These are phyloP conservation scores for Alternaria consortialis DNA, from an alignment of 2,329 filamentous ascomycete genomes.

Conservation along the genomic window DNA sequence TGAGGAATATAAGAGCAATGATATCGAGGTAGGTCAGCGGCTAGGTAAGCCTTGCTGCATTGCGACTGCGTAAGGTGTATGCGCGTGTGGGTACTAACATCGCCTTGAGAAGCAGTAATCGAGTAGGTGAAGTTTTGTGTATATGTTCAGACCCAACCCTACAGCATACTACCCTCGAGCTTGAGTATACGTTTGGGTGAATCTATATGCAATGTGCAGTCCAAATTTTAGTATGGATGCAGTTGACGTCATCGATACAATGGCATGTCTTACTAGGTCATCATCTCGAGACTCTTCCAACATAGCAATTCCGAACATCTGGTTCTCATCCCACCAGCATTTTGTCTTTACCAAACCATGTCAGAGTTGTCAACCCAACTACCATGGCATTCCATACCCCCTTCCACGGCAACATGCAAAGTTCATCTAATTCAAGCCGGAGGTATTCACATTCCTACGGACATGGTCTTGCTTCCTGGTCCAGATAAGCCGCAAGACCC, in stretches of 20 bases:
- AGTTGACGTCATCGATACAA: conserved; percentile 4
- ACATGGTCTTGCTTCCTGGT: conserved; percentile 57
- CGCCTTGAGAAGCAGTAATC: background rate
- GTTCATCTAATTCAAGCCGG: conserved; percentile 49
- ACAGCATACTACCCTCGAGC: background rate
- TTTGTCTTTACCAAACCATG: background rate
- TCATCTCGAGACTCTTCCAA: background rate
- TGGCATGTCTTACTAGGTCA: background rate
- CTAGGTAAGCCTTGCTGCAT: background rate
- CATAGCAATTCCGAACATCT: background rate
- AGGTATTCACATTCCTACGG: conserved; percentile 57
- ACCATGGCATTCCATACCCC: conserved; percentile 41
- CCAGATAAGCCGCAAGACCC: conserved; percentile 55
- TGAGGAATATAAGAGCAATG: no score
- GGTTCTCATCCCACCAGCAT: background rate
- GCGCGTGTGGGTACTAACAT: background rate
- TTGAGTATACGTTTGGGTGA: background rate
- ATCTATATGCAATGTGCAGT: background rate
- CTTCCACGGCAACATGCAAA: conserved; percentile 34
- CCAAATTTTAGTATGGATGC: background rate
- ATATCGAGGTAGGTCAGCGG: background rate
- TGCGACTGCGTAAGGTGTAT: background rate
- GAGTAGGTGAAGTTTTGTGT: background rate
- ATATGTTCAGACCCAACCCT: background rate
- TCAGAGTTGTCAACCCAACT: conserved; percentile 7